These are phyloP conservation scores for Fomitiporia mediterranea DNA, from an alignment of 1,284 basidiomycete species.

Conservation along the genomic window DNA sequence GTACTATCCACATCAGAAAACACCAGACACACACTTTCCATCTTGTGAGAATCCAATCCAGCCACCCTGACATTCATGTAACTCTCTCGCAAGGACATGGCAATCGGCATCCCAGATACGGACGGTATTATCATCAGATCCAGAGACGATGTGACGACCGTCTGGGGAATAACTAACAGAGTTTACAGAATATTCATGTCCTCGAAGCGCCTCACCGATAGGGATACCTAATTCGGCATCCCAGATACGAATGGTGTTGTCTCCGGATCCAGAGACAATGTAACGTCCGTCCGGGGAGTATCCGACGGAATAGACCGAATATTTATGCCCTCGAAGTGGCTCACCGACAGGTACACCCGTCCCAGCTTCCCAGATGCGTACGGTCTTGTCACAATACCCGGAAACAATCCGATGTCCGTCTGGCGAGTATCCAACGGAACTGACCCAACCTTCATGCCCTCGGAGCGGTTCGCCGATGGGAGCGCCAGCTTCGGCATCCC, in stretches of 20 bases:
- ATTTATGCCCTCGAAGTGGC: conserved; percentile 15
- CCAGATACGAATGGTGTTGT: conserved; percentile 9
- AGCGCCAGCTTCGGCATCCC: conserved; percentile 5
- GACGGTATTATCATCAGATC: conserved; percentile 10
- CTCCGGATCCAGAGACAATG: conserved; percentile 11
- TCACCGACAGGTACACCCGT: neutral
- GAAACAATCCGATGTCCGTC: conserved; percentile 83
- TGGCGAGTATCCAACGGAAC: conserved; percentile 57
- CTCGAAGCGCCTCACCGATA: neutral
- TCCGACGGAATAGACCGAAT: conserved; percentile 22
- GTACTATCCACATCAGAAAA: no score
- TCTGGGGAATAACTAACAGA: conserved; percentile 15
- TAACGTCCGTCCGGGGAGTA: conserved; percentile 5
- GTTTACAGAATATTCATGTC: conserved; percentile 8
- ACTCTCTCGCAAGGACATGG: no score
- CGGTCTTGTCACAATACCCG: conserved; percentile 93
- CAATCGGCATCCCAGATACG: conserved; percentile 56
- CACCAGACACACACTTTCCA: no score
- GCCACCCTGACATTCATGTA: no score
- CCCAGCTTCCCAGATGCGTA: conserved; percentile 88
- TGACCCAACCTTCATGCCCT: neutral
- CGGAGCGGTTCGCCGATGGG: neutral
- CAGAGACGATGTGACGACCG: conserved; percentile 11
- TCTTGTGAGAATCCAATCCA: no score
- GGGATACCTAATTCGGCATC: conserved; percentile 1